Base-by-base conservation (phyloP, 2,329 filamentous ascomycete species). In the Hypoxylon rubiginosum region DNA sequence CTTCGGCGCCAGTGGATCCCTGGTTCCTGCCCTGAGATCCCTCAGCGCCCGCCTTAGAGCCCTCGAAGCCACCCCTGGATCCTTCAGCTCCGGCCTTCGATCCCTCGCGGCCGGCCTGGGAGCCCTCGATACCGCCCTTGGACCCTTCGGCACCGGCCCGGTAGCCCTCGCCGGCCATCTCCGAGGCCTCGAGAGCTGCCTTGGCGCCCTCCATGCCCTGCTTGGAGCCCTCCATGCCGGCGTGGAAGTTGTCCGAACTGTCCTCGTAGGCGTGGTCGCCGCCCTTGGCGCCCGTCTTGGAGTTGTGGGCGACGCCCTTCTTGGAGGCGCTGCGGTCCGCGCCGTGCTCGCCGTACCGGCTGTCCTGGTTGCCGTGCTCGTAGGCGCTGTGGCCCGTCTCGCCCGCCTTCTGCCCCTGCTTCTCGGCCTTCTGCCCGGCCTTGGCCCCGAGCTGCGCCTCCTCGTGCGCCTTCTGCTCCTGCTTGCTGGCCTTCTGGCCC, bases 321-420 rank as follows among this genome's bases (percentile, higher is more conserved):
- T 69, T 69, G 21, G 59, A 62, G 1, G 66, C 66, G 36, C 63
- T 57, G 15, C 63, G 34, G 57, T 69, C 58, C 3, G 66, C 66
- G 2, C 66, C 66, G 63, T 56, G 64, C 49, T 30, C 56, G n/a
- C 63, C 63, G 1, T 52, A 28, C 4, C 56, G 41, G 49, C 50
- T 51, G 34, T 53, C 59, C 13, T 56, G 45, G 21, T 32, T 21
- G 21, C 59, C 66, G 57, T 64, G 59, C 41, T 59, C 59, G 41
- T 24, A 58, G n/a, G 36, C 36, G 0, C 46, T 19, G 60, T 62
- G 55, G 51, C 59, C 64, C 21, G 58, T 36, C 9, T 43, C 36
- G 13, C 30, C 32, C 4, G 58, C 32, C 19, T 59, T 50, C 51
- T 66, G 49, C 4, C 50, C 51, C 7, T 49, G 36, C 11, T 39